Conservation (phyloP, 1,284 basidiomycete species). For the Ganoderma multipileum region DNA sequence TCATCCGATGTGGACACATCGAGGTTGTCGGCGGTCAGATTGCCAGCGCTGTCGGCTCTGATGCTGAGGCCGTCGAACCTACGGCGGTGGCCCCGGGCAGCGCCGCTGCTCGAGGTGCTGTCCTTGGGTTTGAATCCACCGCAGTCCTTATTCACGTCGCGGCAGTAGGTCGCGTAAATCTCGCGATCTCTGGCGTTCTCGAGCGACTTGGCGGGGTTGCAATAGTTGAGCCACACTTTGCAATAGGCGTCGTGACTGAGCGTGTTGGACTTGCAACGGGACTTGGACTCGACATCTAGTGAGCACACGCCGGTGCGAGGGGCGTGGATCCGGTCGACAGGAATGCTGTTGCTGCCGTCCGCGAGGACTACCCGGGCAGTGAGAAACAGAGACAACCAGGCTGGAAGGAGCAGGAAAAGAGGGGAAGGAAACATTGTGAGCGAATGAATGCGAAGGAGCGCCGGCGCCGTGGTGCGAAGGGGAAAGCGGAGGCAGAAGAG, state of each 20-base stretch:
- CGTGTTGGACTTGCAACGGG: too few species aligned
- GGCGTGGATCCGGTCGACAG: too few species aligned
- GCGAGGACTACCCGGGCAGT: background rate
- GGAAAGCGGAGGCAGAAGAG: background rate
- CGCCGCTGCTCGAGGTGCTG: too few species aligned
- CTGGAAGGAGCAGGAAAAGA: background rate
- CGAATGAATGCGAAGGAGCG: background rate
- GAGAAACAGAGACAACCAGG: background rate
- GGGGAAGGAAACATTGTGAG: background rate
- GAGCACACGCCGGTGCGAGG: too few species aligned
- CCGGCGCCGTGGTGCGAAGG: background rate
- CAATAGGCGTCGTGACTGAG: too few species aligned
- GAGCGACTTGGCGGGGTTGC: too few species aligned
- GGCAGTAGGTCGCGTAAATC: too few species aligned
- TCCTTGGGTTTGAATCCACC: too few species aligned
- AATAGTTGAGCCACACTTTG: too few species aligned
- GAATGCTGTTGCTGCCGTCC: background rate
- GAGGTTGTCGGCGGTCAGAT: background rate
- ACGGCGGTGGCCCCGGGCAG: background rate
- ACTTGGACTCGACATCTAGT: too few species aligned
- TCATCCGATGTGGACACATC: conserved; percentile 8
- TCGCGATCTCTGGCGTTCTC: too few species aligned
- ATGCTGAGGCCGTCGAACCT: background rate
- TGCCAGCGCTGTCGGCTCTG: background rate
- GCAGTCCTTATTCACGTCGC: too few species aligned